These are phyloP conservation scores for Elaphomyces granulatus DNA, from an alignment of 495 filamentous ascomycete genomes.

Conservation along the genomic window DNA sequence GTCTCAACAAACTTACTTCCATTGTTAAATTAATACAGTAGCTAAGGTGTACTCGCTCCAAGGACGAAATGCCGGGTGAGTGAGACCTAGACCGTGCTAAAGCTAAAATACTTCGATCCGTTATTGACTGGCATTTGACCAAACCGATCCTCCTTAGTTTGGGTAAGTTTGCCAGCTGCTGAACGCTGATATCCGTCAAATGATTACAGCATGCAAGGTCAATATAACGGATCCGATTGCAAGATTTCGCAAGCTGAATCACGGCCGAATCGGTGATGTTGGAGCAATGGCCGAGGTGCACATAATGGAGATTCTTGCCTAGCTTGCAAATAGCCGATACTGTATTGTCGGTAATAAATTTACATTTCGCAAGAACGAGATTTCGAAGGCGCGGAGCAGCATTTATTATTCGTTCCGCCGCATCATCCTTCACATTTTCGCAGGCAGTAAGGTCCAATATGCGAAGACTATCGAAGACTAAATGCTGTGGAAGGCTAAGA, in stretches of 20 bases:
- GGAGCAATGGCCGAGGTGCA: conserved; percentile 88
- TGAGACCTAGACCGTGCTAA: conserved; percentile 48
- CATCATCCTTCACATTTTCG: conserved; percentile 63
- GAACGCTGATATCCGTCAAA: conserved; percentile 79
- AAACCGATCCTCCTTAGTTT: conserved; percentile 89
- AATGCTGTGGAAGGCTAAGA: conserved; percentile 53
- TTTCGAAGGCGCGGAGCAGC: conserved; percentile 82
- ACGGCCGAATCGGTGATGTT: conserved; percentile 83
- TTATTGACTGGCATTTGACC: conserved; percentile 85
- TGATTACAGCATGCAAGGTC: conserved; percentile 90
- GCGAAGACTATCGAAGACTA: conserved; percentile 68
- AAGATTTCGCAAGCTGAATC: conserved; percentile 62
- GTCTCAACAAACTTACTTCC: conserved; percentile 50
- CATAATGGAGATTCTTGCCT: conserved; percentile 90
- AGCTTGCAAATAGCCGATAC: conserved; percentile 77
- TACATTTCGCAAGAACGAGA: conserved; percentile 86
- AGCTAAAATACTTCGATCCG: conserved; percentile 73
- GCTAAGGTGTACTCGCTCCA: conserved; percentile 93
- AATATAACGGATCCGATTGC: conserved; percentile 94
- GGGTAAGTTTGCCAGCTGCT: conserved; percentile 67
- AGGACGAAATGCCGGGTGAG: conserved; percentile 37
- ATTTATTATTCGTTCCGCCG: conserved; percentile 72
- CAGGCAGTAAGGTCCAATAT: conserved; percentile 92
- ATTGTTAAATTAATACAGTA: conserved; percentile 80
- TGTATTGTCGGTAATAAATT: conserved; percentile 76